Evolutionary conservation across 371 early-diverging fungal genomes (phyloP), one percentile per base, ranked within the genome.

Genomic region (Mucor saturninus): DNA sequence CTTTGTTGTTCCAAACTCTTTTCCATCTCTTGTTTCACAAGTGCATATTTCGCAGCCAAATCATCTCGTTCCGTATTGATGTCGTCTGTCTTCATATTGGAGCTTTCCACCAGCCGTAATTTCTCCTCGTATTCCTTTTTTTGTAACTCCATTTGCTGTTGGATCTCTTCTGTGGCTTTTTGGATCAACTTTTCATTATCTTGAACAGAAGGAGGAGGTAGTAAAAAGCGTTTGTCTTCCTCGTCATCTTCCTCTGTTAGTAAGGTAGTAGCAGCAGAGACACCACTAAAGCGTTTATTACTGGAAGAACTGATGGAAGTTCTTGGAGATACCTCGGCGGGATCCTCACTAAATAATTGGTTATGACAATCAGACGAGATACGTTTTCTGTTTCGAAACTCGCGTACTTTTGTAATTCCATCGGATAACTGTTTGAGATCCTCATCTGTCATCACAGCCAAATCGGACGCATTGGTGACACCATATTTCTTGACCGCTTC

Each of bases 401-500:
- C 68, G 1, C 75, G 71, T 11, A 85, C 74, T 59, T 83, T 83
- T 30, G 76, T 72, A 38, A 83, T 77, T 43, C 80, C 83, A 37
- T 84, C 82, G 49, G 77, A 80, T 2, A 85, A 55, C 26, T 79
- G 72, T 49, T 83, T 78, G n/a, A 85, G 64, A 55, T 86, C 83
- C 54, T 86, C 81, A 35, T 83, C 77, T 40, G 79, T 81, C 62
- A 77, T 74, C 5, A 68, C 73, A 38, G 70, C 72, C 35, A 79
- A 68, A 40, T 61, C 72, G 15, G 75, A 39, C 2, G 50, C 50
- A 21, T 72, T 77, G 28, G 72, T 71, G 39, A 70, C 71, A 35
- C 72, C 79, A 75, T 65, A 68, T 43, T 86, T 80, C 4, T 80
- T 64, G 6, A 83, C 80, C 3, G 87, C 89, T 61, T 93, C 93